A percentile compares a stretch with the other conserved stretches of the same genome.
Conservation (phyloP, 2,329 filamentous ascomycete species). For the Didymella pinodella region DNA sequence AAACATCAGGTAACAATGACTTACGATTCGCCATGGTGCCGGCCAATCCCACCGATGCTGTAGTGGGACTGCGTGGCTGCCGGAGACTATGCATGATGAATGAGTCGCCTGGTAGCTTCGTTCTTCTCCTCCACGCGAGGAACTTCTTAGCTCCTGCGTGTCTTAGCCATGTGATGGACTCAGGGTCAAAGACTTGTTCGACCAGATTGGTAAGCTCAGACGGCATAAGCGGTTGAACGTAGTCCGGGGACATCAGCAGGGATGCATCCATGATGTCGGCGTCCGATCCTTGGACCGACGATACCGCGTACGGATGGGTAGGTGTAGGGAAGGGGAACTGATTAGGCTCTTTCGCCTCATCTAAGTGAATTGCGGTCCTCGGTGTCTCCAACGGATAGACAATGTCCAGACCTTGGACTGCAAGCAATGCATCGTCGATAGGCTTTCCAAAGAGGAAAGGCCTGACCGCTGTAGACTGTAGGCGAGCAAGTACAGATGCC, state of each 20-base stretch:
- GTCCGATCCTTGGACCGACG: slow-evolving; percentile 75
- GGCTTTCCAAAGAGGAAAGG: slow-evolving; percentile 71
- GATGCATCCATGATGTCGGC: slow-evolving; percentile 90
- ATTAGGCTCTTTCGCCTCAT: slow-evolving; percentile 23
- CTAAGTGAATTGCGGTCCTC: slow-evolving; percentile 5
- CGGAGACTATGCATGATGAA: slow-evolving; percentile 38
- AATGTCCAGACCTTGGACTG: slow-evolving; percentile 43
- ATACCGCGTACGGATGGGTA: slow-evolving; percentile 74
- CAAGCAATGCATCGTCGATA: slow-evolving; percentile 47
- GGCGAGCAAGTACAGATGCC: slow-evolving; percentile 63
- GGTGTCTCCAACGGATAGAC: slow-evolving; percentile 16
- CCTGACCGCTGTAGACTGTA: slow-evolving; percentile 66
- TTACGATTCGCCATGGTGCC: slow-evolving; percentile 38
- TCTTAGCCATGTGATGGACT: slow-evolving; percentile 81
- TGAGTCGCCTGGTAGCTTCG: slow-evolving; percentile 37
- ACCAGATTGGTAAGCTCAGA: slow-evolving; percentile 78
- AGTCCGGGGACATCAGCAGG: slow-evolving; percentile 90
- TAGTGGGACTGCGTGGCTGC: slow-evolving; percentile 38
- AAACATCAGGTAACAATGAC: background rate
- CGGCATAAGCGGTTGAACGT: slow-evolving; percentile 77
- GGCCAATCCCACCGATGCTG: slow-evolving; percentile 42
- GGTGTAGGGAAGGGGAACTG: slow-evolving; percentile 43
- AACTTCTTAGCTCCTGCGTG: slow-evolving; percentile 85
- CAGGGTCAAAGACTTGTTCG: slow-evolving; percentile 76
- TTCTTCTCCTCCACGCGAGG: slow-evolving; percentile 70